Percentiles rank a stretch among this genome's conserved stretches.
Evolutionary conservation across 495 filamentous ascomycete genomes (phyloP).

Genomic region (Xylaria intraflava): DNA sequence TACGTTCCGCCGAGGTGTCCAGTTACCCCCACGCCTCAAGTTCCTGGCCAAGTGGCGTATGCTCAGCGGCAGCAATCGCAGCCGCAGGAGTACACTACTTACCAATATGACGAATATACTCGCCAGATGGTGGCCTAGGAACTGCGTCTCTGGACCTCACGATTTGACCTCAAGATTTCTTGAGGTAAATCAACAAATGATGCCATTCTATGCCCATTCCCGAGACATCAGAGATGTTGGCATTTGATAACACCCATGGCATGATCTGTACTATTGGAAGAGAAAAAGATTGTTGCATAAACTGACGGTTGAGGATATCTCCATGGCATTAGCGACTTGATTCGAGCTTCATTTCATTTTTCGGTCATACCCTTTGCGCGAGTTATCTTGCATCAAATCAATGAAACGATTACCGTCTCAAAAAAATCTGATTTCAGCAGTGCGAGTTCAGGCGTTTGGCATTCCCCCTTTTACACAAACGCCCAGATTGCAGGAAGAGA

Average conservation of each 20-base stretch:
- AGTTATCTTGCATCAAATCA: constrained; percentile 21
- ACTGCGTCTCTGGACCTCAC: constrained; percentile 12
- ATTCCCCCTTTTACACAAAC: constrained; percentile 7
- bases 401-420: constrained; percentile 26
- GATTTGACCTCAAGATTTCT: constrained; percentile 11
- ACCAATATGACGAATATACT: constrained; percentile 21
- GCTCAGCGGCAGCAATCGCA: constrained; percentile 16
- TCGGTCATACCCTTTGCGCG: constrained; percentile 31
- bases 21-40: constrained; percentile 47
- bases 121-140: constrained; percentile 23
- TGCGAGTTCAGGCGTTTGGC: constrained; percentile 24
- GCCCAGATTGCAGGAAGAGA: constrained; percentile 11
- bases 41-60: constrained; percentile 14
- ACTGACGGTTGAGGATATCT: constrained; percentile 32
- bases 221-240: constrained; percentile 1
- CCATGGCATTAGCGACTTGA: constrained; percentile 32
- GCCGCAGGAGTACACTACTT: constrained; percentile 21
- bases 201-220: not conserved
- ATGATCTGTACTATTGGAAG: constrained; percentile 29
- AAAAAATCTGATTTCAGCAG: constrained; percentile 27
- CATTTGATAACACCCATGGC: not conserved
- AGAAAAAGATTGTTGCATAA: constrained; percentile 33
- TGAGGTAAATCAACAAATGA: not conserved
- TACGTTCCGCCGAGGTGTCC: constrained; percentile 45
- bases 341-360: constrained; percentile 25